Conservation (phyloP, 495 filamentous ascomycete species). For the Alectoria sarmentosa region DNA sequence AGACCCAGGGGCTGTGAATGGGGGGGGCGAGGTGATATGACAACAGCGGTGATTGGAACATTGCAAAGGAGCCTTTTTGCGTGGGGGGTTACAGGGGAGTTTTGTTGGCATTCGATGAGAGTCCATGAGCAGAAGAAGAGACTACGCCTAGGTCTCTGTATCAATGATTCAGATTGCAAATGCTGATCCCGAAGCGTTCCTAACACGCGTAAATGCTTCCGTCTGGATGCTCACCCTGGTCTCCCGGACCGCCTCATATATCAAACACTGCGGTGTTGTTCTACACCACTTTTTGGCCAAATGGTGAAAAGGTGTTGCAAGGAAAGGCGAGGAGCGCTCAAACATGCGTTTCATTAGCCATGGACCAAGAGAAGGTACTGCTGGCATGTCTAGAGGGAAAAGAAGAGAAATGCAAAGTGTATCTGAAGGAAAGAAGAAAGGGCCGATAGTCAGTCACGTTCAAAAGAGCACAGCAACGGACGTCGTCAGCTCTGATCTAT, state of each 20-base stretch:
- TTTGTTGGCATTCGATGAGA: not conserved
- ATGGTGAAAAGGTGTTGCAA: not conserved
- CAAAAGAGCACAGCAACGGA: not conserved
- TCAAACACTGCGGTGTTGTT: not conserved
- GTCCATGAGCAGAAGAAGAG: not conserved
- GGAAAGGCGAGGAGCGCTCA: not conserved
- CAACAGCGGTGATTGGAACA: not conserved
- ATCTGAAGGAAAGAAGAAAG: not conserved
- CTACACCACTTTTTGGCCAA: not conserved
- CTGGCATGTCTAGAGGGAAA: not conserved
- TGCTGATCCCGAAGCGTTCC: not conserved
- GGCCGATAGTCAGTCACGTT: not conserved
- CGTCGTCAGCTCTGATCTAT: no score
- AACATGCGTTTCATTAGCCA: not conserved
- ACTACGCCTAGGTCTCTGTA: not conserved
- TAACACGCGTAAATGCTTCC: not conserved
- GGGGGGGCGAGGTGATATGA: conserved; percentile 6
- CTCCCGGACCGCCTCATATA: not conserved
- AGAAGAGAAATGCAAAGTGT: no score
- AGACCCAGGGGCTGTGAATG: conserved; percentile 8
- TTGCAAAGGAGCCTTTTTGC: not conserved
- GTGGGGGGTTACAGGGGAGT: not conserved
- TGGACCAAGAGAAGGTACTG: not conserved
- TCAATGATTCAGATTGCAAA: not conserved
- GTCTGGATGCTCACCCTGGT: not conserved